A percentile compares a stretch with the other conserved stretches of the same genome.
These are phyloP conservation scores for Juncus effusus DNA, from an alignment of 176 grass and related monocot genomes.

Conservation along the genomic window DNA sequence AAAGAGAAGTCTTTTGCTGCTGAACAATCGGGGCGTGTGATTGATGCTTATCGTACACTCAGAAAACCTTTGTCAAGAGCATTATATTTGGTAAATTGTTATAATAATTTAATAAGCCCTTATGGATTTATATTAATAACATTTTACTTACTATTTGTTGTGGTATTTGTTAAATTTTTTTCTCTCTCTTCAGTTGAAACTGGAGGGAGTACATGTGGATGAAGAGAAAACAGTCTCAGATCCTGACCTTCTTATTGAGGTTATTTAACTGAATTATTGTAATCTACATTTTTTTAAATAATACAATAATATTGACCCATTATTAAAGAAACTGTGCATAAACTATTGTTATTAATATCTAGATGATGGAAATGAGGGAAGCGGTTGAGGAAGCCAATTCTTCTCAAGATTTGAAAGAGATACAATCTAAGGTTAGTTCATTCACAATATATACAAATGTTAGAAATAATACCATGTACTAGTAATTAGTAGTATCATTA, in stretches of 20 bases:
- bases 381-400: conserved; percentile 61
- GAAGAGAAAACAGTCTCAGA: conserved; percentile 86
- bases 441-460: too few relatives aligned
- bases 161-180: too few relatives aligned
- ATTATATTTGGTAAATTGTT: conserved; percentile 67
- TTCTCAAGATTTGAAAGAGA: conserved; percentile 48
- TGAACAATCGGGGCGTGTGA: conserved; percentile 71
- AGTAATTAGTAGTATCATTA: background rate
- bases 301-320: background rate
- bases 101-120: too few relatives aligned
- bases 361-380: conserved; percentile 96
- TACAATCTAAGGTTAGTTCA: conserved; percentile 59
- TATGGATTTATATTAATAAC: too few relatives aligned
- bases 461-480: background rate
- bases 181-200: conserved; percentile 55
- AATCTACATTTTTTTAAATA: conserved; percentile 1
- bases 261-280: conserved; percentile 28
- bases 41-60: conserved; percentile 77
- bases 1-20: conserved; percentile 84
- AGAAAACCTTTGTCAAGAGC: conserved; percentile 66
- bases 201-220: conserved; percentile 64
- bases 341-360: conserved; percentile 1
- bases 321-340: background rate
- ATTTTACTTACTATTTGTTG: background rate
- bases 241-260: conserved; percentile 74